Evolutionary conservation across 2,329 filamentous ascomycete genomes (phyloP), one percentile per base, ranked within the genome.

Genomic region (Paracoccidioides lutzii): DNA sequence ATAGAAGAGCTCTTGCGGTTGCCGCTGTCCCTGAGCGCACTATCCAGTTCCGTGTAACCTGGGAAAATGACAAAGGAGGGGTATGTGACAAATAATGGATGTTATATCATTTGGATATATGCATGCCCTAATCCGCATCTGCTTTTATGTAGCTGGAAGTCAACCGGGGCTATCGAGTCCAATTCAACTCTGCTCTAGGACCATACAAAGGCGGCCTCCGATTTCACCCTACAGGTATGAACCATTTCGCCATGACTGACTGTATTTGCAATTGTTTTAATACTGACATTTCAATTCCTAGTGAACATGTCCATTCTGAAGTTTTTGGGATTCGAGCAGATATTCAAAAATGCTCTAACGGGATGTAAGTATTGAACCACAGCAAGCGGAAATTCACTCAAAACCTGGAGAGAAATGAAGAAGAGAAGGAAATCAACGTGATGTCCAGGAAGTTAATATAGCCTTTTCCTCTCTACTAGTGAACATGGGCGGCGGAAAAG

Each of bases 301-400:
- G 75, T 77, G 55, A 78, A 85, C 71, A 76, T 85, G 54, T 81
- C 77, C 56, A 78, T 82, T 68, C 82, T 98, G 67, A 98, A 98
- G 80, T 97, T 97, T 78, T 81, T 98, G 69, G 93, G 91, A 63
- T 97, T 97, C 68, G 93, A 98, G 83, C 93, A 97, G 78, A 94
- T 91, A 77, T 97, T 97, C 82, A 97, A 97, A 83, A 97, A 97
- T 88, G 93, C 93, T 64, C 78, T 97, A 64, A 97, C 93, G 59
- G 93, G 93, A 69, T 76, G 87, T 90, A 78, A 79, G 87, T 82
- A 58, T 46, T 52, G 50, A 32, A n/a, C 37, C 48, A 15, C 30
- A 6, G 14, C 43, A 28, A 46, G 8, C 4, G 4, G 7, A 22
- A 40, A 40, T 28, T 12, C n/a, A n/a, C 22, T 4, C 3, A 33